Evolutionary conservation across 768 basidiomycete species (phyloP).

Genomic region (Boletus patriciae): DNA sequence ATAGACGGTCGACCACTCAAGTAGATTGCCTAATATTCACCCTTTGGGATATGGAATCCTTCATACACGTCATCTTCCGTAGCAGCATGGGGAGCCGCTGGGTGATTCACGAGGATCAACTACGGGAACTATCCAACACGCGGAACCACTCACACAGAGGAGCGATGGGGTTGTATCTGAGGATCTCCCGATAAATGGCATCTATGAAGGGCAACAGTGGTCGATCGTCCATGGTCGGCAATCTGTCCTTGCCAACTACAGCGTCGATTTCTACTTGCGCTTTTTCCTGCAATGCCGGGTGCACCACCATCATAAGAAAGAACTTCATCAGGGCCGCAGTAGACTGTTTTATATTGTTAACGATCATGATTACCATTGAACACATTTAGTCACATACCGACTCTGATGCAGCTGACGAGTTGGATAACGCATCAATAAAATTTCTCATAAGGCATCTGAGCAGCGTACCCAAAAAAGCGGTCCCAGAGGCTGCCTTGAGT

Average conservation of each 20-base stretch:
- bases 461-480: neutral
- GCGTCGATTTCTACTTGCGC: constrained; percentile 13
- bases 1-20: no score
- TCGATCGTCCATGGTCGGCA: constrained; percentile 15
- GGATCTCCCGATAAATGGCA: constrained; percentile 35
- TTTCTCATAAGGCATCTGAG: neutral
- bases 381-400: neutral
- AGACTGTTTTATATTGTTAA: neutral
- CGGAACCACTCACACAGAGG: constrained; percentile 7
- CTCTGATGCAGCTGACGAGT: constrained; percentile 3
- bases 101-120: neutral
- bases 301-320: constrained; percentile 1
- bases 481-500: neutral
- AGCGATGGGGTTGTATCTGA: neutral
- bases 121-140: neutral
- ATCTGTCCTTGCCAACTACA: constrained; percentile 13
- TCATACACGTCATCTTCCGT: constrained; percentile 18
- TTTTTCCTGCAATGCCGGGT: constrained; percentile 11
- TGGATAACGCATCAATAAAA: no score
- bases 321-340: neutral
- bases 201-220: constrained; percentile 35
- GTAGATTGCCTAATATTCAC: neutral
- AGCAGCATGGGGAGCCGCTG: constrained; percentile 9
- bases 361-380: neutral
- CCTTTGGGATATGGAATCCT: constrained; percentile 50